Base-by-base conservation (phyloP, 192 early-diverging fungal genomes). In the Backusella mclennaniae region DNA sequence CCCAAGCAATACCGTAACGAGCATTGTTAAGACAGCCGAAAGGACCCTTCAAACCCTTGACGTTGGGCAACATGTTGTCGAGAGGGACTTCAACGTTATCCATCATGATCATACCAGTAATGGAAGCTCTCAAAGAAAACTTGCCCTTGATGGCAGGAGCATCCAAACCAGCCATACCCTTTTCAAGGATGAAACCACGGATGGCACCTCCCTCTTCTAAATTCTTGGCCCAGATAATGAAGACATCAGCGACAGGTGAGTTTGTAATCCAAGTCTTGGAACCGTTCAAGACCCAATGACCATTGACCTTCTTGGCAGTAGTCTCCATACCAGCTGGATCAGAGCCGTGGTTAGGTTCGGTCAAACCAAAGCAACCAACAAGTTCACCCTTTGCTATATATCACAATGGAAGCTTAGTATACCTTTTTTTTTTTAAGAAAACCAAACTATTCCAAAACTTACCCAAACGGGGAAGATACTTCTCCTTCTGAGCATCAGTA, bases 221-320 rank as follows among this genome's bases (percentile, higher is more conserved):
- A 56, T 89, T 88, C 85, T 96, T 97, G 38, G 96, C 97, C 97
- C 97, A 99, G 29, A 99, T 88, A 31, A 99, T 88, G 88, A 97
- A 97, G 31, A 98, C 92, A 69, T 98, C 96, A 53, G 97, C 97
- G 66, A 99, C 93, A 12, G 97, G 97, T 39, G 95, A 95, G 89
- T 99, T 99, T 73, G 98, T 97, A 83, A 97, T 99, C 98, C 98
- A 99, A 66, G 95, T 98, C 86, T 99, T 99, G 85, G 91, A 88
- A 4, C 98, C 98, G 69, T 89, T 93, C 38, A 99, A 71, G 6
- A 98, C 89, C 81, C 90, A 95, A 44, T 84, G 83, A 9, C 89
- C 89, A 15, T 91, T 92, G 38, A 88, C 84, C 81, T 92, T 92
- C 59, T 87, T 84, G 36, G 96, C 97, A 12, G 81, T 90, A 21